Evolutionary conservation across 176 grass and related monocot genomes (phyloP).

Genomic region (Avena sativa): DNA sequence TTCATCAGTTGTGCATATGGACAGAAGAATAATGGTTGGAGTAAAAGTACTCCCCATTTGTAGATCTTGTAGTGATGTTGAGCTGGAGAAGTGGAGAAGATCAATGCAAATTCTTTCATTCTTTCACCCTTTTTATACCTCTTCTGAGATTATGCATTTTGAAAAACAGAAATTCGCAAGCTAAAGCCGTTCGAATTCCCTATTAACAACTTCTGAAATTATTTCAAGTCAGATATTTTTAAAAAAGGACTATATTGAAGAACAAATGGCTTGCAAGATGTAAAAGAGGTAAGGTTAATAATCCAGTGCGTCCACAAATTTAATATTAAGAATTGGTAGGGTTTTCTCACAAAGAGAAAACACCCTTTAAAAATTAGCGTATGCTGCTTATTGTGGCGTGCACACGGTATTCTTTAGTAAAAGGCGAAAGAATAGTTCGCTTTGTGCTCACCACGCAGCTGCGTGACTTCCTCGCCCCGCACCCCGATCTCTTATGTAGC

Average conservation of each 20-base stretch:
- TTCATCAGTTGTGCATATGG: background rate
- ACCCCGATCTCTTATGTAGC: background rate
- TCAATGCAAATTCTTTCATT: slow-evolving; percentile 49
- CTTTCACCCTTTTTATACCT: background rate
- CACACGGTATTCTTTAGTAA: slow-evolving; percentile 89
- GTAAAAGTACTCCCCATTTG: slow-evolving; percentile 8
- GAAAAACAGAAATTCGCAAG: too few species aligned
- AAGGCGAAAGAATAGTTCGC: slow-evolving; percentile 86
- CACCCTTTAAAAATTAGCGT: slow-evolving; percentile 36
- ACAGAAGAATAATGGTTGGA: slow-evolving; percentile 28
- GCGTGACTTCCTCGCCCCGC: fast-evolving
- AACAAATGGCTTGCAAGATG: too few species aligned
- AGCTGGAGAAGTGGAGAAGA: background rate
- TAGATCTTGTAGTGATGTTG: slow-evolving; percentile 47
- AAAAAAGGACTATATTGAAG: too few species aligned
- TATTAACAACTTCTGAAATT: too few species aligned
- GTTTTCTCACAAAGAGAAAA: too few species aligned
- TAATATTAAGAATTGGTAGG: too few species aligned
- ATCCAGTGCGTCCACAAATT: too few species aligned
- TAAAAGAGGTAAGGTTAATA: too few species aligned
- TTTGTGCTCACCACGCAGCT: slow-evolving; percentile 66
- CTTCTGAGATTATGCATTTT: too few species aligned
- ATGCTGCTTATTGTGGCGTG: slow-evolving; percentile 32
- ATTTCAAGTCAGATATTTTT: too few species aligned
- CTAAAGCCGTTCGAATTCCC: too few species aligned